Conservation (phyloP, 148 eudicot species). For the Euryodendron excelsum region DNA sequence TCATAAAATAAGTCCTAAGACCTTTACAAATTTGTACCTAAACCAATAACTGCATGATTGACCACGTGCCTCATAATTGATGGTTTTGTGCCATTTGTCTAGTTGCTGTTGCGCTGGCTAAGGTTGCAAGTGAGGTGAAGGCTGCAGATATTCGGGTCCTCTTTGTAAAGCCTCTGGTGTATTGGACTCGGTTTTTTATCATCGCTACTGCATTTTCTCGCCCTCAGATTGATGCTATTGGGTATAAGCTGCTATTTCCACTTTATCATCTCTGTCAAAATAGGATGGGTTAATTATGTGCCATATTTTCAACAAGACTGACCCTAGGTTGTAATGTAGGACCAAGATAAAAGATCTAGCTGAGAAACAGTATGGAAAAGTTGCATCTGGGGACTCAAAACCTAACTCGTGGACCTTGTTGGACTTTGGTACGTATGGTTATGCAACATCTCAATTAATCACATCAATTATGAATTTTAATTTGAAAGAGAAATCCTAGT, state of each 20-base stretch:
- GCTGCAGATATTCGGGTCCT: slow-evolving; percentile 84
- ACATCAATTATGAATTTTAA: background rate
- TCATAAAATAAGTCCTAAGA: background rate
- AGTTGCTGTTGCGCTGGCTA: slow-evolving; percentile 96
- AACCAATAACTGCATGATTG: slow-evolving; percentile 1
- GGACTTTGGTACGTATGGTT: slow-evolving; percentile 70
- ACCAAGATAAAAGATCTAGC: slow-evolving; percentile 76
- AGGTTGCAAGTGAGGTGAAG: slow-evolving; percentile 90
- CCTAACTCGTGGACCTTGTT: slow-evolving; percentile 95
- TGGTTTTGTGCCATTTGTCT: slow-evolving; percentile 26
- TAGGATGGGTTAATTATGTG: background rate
- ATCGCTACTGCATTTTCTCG: slow-evolving; percentile 92
- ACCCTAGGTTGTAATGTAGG: slow-evolving; percentile 36
- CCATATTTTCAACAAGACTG: background rate
- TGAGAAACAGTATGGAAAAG: slow-evolving; percentile 67
- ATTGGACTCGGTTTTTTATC: slow-evolving; percentile 96
- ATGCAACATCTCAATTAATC: background rate
- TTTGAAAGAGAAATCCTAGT: background rate
- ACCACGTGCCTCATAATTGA: background rate
- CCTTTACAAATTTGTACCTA: background rate
- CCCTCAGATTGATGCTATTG: slow-evolving; percentile 87
- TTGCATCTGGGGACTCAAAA: slow-evolving; percentile 73
- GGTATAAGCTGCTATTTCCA: slow-evolving; percentile 36
- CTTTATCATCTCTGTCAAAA: background rate
- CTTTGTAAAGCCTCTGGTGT: slow-evolving; percentile 95